These are phyloP conservation scores for Amylocarpus encephaloides DNA, from an alignment of 2,329 filamentous ascomycete genomes.

Conservation along the genomic window DNA sequence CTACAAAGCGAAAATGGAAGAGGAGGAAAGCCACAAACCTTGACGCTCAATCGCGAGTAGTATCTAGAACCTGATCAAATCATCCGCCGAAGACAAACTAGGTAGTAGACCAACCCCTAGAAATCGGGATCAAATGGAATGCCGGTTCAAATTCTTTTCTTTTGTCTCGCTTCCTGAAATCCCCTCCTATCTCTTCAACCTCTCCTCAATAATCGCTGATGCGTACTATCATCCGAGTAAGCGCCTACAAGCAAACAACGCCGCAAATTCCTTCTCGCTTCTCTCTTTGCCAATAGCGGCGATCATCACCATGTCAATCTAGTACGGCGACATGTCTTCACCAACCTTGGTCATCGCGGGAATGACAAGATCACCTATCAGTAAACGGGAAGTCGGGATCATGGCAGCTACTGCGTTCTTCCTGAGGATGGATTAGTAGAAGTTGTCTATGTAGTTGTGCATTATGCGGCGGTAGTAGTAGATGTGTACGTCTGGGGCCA, in stretches of 20 bases:
- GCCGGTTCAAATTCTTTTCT: too few relatives aligned
- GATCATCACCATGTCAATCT: conserved; percentile 31
- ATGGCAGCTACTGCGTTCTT: conserved; percentile 27
- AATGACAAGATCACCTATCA: conserved; percentile 27
- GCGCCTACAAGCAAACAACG: conserved; percentile 13
- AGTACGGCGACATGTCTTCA: conserved; percentile 31
- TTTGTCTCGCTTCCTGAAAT: not conserved
- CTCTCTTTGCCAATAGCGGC: conserved; percentile 29
- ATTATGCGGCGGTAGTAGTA: conserved; percentile 31
- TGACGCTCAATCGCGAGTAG: too few relatives aligned
- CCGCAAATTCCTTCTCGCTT: conserved; percentile 23
- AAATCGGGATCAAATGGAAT: too few relatives aligned
- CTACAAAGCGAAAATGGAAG: too few relatives aligned
- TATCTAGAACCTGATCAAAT: too few relatives aligned
- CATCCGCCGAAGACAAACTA: too few relatives aligned
- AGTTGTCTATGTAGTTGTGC: conserved; percentile 31
- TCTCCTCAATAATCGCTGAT: conserved; percentile 15
- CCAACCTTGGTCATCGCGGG: conserved; percentile 21
- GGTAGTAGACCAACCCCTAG: too few relatives aligned
- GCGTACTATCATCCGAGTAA: conserved; percentile 13
- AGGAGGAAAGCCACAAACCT: too few relatives aligned
- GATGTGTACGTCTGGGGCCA: conserved; percentile 23
- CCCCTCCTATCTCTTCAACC: not conserved
- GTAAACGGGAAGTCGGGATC: conserved; percentile 24
- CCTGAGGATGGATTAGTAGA: conserved; percentile 20